Evolutionary conservation across 441 rosid genomes (phyloP).

Genomic region (Arabidopsis hybrid): DNA sequence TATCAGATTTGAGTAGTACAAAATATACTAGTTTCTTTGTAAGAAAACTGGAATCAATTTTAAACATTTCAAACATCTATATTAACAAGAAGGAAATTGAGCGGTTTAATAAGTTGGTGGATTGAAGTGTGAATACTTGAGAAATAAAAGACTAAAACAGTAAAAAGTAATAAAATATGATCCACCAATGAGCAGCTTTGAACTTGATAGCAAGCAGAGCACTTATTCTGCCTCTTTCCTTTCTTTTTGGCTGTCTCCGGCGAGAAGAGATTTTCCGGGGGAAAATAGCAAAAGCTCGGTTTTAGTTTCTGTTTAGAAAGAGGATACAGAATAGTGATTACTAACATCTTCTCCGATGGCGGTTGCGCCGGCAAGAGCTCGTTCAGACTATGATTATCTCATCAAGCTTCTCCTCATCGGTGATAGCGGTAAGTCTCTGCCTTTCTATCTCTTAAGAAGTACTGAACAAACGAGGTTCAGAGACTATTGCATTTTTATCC

Average conservation of each 20-base stretch:
- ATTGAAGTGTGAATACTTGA: neutral
- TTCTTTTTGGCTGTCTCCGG: slow-evolving; percentile 17
- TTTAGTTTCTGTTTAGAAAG: neutral
- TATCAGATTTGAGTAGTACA: neutral
- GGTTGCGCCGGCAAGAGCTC: slow-evolving; percentile 48
- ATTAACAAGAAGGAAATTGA: neutral
- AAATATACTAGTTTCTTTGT: no score
- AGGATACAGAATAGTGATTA: neutral
- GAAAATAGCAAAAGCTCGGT: neutral
- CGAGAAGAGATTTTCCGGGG: slow-evolving; percentile 36
- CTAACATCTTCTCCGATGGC: slow-evolving; percentile 34
- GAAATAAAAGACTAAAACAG: slow-evolving; percentile 8
- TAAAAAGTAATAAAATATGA: slow-evolving; percentile 24
- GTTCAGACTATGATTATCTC: slow-evolving; percentile 49
- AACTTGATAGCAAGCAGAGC: slow-evolving; percentile 8
- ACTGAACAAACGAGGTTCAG: neutral
- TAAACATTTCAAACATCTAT: neutral
- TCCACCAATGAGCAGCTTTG: slow-evolving; percentile 20
- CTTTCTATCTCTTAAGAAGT: neutral
- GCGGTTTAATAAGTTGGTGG: slow-evolving; percentile 1
- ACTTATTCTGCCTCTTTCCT: slow-evolving; percentile 11
- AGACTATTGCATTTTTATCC: neutral
- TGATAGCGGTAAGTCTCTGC: slow-evolving; percentile 41
- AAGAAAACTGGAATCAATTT: no score
- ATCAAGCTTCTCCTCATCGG: slow-evolving; percentile 51